Percentiles rank a stretch among this genome's conserved stretches.
phyloP scores from a whole-genome alignment of 441 rosid genomes.

The Jatropha multifida region DNA sequence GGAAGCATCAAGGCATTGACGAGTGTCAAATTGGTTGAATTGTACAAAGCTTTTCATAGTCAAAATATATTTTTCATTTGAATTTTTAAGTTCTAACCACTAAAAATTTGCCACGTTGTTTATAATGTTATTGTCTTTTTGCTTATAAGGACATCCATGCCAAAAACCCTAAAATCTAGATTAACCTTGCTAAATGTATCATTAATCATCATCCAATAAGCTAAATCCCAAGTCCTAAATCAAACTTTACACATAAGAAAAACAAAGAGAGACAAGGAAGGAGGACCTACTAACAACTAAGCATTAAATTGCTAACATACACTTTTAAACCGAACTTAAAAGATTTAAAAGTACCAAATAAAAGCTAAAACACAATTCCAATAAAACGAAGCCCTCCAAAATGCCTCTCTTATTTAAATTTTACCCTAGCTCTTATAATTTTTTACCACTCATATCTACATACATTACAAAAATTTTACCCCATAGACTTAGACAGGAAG shows the following conservation, averaged over 20 bases:
- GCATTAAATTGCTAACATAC: constrained; percentile 2
- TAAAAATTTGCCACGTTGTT: background rate
- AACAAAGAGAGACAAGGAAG: background rate
- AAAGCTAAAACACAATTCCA: constrained; percentile 11
- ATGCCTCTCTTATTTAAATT: background rate
- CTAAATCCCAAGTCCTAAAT: constrained; percentile 15
- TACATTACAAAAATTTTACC: constrained; percentile 14
- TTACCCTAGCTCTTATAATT: background rate
- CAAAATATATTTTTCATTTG: background rate
- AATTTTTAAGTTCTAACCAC: background rate
- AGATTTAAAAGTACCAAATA: constrained; percentile 5
- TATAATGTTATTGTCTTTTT: background rate
- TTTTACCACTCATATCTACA: constrained; percentile 5
- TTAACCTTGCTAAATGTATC: background rate
- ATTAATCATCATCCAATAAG: constrained; percentile 10
- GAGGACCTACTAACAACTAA: constrained; percentile 10
- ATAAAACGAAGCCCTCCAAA: background rate
- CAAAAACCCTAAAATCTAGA: background rate
- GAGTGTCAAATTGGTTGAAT: background rate
- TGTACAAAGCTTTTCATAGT: background rate
- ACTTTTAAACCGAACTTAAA: constrained; percentile 10
- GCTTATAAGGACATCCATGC: background rate
- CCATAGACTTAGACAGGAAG: constrained; percentile 25
- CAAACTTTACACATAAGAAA: constrained; percentile 22
- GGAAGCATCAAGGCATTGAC: background rate